These are phyloP conservation scores for Monosporozyma siamensis DNA, from an alignment of 805 yeast genomes.

Conservation along the genomic window DNA sequence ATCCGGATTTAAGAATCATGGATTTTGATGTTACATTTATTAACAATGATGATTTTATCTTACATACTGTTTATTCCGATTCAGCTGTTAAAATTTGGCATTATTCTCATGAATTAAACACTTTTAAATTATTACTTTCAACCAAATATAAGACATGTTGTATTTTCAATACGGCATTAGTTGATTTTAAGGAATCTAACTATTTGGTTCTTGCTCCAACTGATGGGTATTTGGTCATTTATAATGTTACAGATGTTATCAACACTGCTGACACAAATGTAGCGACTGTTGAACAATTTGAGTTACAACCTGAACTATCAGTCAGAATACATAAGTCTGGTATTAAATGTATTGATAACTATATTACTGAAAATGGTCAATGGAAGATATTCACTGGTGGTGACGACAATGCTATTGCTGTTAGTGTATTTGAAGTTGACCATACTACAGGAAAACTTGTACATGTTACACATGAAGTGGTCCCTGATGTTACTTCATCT, in stretches of 20 bases:
- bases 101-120: conserved; percentile 32
- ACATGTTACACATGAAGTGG: conserved; percentile 5
- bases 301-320: background rate
- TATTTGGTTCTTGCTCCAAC: conserved; percentile 59
- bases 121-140: conserved; percentile 37
- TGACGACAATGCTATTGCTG: conserved; percentile 72
- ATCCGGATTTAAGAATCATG: conserved; percentile 87
- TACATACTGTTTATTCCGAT: conserved; percentile 77
- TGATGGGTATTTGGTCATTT: conserved; percentile 67
- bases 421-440: conserved; percentile 31
- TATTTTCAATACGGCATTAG: conserved; percentile 50
- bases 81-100: conserved; percentile 64
- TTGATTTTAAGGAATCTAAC: conserved; percentile 24
- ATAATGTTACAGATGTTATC: conserved; percentile 37
- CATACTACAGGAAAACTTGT: conserved; percentile 8
- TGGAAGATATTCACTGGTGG: conserved; percentile 66
- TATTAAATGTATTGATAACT: conserved; percentile 48
- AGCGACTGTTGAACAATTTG: background rate
- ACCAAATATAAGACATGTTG: conserved; percentile 69
- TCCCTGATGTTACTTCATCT: conserved; percentile 67
- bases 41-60: conserved; percentile 16
- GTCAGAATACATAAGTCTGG: conserved; percentile 70
- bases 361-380: conserved; percentile 9
- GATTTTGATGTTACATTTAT: conserved; percentile 53
- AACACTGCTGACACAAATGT: background rate